Base-by-base conservation (phyloP, 1,284 basidiomycete species). In the Coniophora puteana region DNA sequence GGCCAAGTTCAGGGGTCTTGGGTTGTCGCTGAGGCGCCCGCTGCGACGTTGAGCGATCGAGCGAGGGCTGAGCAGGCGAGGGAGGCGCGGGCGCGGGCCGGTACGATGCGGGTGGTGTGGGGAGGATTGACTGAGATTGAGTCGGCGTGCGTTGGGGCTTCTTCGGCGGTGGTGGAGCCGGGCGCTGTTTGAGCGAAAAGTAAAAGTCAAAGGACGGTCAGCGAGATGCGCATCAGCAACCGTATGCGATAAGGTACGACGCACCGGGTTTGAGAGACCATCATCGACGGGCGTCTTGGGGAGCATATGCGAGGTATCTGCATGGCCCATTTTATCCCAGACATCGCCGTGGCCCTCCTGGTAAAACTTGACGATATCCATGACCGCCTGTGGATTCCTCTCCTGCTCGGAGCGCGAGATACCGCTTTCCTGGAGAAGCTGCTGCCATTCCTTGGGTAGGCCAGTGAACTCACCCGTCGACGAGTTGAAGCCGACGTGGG, bases 311-410 rank as follows among this genome's bases (percentile, higher is more conserved):
- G 49, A 38, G 0, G 48, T 45, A 43, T 55, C 58, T 28, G 59
- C 65, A 40, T 66, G 72, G 14, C 83, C 83, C 80, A 94, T 78
- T 76, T 89, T 89, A 59, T 81, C 79, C 83, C 85, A 90, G 8
- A 86, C 83, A 53, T 89, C 85, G 46, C 79, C 80, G 38, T 80
- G 78, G 26, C 82, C 82, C 58, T 93, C 89, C 58, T 96, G 93
- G 62, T 96, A 98, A 68, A 98, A 99, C 57, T 95, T 93, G 59
- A 99, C 95, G 51, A 99, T 96, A 58, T 98, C 96, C 80, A 96
- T 93, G 44, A 99, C 93, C 1, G 93, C 93, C 67, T 98, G 90
- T 0, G 96, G 96, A 59, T 99, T 95, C 71, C 91, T 92, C 66
- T 96, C 94, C 70, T 99, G 96, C 62, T 99, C 95, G 32, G 74